phyloP scores from a whole-genome alignment of 352 stramenopile species.

The Phytophthora aleatoria region DNA sequence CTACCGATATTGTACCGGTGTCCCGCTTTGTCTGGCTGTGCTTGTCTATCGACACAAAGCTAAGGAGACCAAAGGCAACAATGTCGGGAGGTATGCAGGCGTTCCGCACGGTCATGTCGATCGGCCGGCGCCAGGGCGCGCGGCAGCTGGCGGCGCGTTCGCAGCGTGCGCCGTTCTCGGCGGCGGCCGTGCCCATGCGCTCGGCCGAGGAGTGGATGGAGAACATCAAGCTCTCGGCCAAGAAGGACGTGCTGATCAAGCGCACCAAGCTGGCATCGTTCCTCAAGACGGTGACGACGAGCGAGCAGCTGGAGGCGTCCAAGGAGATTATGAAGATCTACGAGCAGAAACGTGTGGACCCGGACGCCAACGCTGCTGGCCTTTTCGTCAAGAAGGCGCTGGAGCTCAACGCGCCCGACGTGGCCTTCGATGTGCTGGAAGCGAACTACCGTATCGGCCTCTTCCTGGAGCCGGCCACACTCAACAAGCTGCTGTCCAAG shows the following conservation, averaged over 20 bases:
- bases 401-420: slow-evolving; percentile 69
- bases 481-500: slow-evolving; percentile 86
- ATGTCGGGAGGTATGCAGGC: slow-evolving; percentile 62
- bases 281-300: slow-evolving; percentile 83
- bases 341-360: slow-evolving; percentile 84
- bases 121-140: slow-evolving; percentile 53
- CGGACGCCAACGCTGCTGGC: slow-evolving; percentile 72
- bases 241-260: slow-evolving; percentile 83
- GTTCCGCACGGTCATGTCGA: slow-evolving; percentile 68
- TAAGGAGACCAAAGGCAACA: not conserved
- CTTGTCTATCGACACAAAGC: slow-evolving; percentile 17
- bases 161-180: slow-evolving; percentile 43
- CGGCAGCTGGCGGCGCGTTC: slow-evolving; percentile 33
- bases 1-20: slow-evolving; percentile 1
- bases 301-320: slow-evolving; percentile 74
- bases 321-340: slow-evolving; percentile 91
- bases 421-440: slow-evolving; percentile 80
- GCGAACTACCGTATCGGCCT: slow-evolving; percentile 85
- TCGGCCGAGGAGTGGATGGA: slow-evolving; percentile 82
- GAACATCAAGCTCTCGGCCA: slow-evolving; percentile 73
- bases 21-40: slow-evolving; percentile 8
- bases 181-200: slow-evolving; percentile 39
- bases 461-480: slow-evolving; percentile 78
- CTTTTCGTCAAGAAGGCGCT: slow-evolving; percentile 87
- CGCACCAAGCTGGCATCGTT: slow-evolving; percentile 85